Conservation (phyloP, 192 early-diverging fungal genomes). For the Phlyctochytrium arcticum region DNA sequence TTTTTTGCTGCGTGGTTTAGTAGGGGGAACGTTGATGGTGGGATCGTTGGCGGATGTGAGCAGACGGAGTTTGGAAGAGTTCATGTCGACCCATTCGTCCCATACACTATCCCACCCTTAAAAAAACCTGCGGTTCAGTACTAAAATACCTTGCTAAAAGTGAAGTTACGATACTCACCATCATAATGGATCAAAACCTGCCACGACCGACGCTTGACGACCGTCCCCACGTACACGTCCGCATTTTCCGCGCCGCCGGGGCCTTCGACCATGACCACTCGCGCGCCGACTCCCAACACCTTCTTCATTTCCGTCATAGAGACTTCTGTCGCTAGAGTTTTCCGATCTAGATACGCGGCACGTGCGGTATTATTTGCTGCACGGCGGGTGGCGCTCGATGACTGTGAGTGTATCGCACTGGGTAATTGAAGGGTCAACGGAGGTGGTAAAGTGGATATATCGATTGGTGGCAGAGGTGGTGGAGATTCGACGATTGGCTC, state of each 20-base stretch:
- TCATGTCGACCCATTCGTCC: constrained; percentile 20
- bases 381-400: too few relatives aligned
- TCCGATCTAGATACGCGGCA: neutral
- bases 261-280: constrained; percentile 7
- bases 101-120: constrained; percentile 12
- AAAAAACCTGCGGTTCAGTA: neutral
- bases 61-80: constrained; percentile 3
- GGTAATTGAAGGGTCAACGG: too few relatives aligned
- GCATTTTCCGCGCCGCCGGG: neutral
- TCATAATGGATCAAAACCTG: constrained; percentile 21
- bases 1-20: too few relatives aligned
- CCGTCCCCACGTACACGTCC: neutral
- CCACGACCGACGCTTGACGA: neutral
- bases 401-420: too few relatives aligned
- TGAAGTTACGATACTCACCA: constrained; percentile 3
- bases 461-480: too few relatives aligned
- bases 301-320: neutral
- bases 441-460: too few relatives aligned
- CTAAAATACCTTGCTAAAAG: too few relatives aligned
- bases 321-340: neutral
- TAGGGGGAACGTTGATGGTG: too few relatives aligned
- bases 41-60: neutral
- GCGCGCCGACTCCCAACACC: neutral
- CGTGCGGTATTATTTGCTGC: neutral
- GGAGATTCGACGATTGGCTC: too few relatives aligned